phyloP scores from a whole-genome alignment of 176 grass and related monocot genomes.

The Phoenix roebelenii region DNA sequence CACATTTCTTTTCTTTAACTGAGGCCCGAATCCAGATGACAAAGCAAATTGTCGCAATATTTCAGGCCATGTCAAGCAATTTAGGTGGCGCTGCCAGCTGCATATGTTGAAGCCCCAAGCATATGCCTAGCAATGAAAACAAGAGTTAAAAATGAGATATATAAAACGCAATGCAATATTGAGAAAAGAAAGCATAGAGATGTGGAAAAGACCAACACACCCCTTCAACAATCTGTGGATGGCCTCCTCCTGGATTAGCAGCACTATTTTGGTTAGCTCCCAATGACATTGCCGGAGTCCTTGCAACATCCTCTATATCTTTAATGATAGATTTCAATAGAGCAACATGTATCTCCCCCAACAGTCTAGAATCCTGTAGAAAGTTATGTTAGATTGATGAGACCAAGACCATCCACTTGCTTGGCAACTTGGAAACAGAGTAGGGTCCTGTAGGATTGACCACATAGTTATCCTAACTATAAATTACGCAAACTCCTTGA shows the following conservation, averaged over 20 bases:
- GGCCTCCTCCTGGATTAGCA: slow-evolving; percentile 65
- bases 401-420: not conserved
- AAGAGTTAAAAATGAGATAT: slow-evolving; percentile 2
- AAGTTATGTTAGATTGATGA: slow-evolving; percentile 11
- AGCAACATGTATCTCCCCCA: slow-evolving; percentile 78
- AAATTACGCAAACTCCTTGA: no score
- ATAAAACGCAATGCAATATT: slow-evolving; percentile 6
- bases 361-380: slow-evolving; percentile 71
- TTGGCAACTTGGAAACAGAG: no score
- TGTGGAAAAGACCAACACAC: slow-evolving; percentile 30
- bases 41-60: slow-evolving; percentile 87
- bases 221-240: slow-evolving; percentile 81
- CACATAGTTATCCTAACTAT: no score
- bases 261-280: slow-evolving; percentile 67
- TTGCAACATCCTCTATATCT: slow-evolving; percentile 90
- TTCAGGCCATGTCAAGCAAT: slow-evolving; percentile 85
- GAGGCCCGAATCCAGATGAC: slow-evolving; percentile 73
- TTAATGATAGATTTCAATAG: slow-evolving; percentile 86
- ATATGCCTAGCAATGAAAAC: slow-evolving; percentile 53
- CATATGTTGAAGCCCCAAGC: slow-evolving; percentile 88
- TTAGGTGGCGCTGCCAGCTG: slow-evolving; percentile 70
- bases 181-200: slow-evolving; percentile 1
- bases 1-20: slow-evolving; percentile 57
- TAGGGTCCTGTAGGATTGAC: no score
- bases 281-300: slow-evolving; percentile 51